Percentiles rank a stretch among this genome's conserved stretches.
Conservation (phyloP, 371 early-diverging fungal species). For the Mucor sp. region DNA sequence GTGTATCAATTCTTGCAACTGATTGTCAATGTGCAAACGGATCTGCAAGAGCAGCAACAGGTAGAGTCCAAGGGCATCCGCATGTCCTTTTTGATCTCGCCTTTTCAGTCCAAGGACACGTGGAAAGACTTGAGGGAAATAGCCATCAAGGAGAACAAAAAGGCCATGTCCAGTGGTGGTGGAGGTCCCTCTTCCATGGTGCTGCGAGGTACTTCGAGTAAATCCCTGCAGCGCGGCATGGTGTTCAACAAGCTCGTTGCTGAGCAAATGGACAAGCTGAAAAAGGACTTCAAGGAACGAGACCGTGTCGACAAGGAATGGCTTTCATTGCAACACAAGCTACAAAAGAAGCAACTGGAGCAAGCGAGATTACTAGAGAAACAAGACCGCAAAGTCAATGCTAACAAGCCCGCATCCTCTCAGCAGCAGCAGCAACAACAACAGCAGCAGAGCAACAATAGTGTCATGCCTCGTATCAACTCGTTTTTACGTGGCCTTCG, state of each 20-base stretch:
- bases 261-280: constrained; percentile 70
- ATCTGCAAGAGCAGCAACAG: constrained; percentile 26
- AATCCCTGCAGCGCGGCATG: constrained; percentile 7
- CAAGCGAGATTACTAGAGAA: constrained; percentile 68
- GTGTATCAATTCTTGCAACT: constrained; percentile 65
- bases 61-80: constrained; percentile 3
- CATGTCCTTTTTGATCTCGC: constrained; percentile 30
- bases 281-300: constrained; percentile 71
- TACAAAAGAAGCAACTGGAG: constrained; percentile 73
- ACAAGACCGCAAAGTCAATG: constrained; percentile 35
- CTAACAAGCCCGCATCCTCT: not conserved
- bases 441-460: not conserved
- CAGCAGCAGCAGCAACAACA: not conserved
- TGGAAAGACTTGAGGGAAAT: constrained; percentile 45
- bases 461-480: constrained; percentile 42
- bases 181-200: constrained; percentile 17
- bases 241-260: constrained; percentile 62
- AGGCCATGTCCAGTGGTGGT: constrained; percentile 1
- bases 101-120: constrained; percentile 19
- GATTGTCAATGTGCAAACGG: constrained; percentile 43
- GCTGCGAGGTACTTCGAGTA: constrained; percentile 23
- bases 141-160: constrained; percentile 42
- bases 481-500: constrained; percentile 37
- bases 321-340: constrained; percentile 63
- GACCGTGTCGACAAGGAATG: constrained; percentile 72